Evolutionary conservation across 257 asterid genomes (phyloP).

Genomic region (Fraxinus americana): DNA sequence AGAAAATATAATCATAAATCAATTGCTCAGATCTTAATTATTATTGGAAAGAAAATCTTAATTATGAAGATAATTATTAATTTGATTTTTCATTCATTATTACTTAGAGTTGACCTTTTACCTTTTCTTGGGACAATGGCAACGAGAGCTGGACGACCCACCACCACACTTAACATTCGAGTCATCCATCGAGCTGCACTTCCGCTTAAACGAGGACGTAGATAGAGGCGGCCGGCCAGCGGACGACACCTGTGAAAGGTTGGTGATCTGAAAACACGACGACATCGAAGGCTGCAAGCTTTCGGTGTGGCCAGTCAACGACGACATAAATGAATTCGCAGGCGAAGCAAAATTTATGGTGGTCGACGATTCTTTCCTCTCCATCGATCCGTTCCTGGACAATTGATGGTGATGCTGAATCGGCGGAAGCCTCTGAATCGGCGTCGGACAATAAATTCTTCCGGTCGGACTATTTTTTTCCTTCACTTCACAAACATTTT

Average conservation of each 20-base stretch:
- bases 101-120: conserved; percentile 33
- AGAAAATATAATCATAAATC: not conserved
- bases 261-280: conserved; percentile 85
- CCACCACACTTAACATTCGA: conserved; percentile 52
- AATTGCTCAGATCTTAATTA: not conserved
- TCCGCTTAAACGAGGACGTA: conserved; percentile 71
- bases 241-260: conserved; percentile 67
- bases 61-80: not conserved
- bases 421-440: conserved; percentile 77
- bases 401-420: conserved; percentile 64
- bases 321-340: conserved; percentile 44
- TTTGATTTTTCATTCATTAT: not conserved
- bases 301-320: conserved; percentile 72
- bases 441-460: conserved; percentile 57
- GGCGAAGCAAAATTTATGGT: conserved; percentile 70
- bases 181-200: conserved; percentile 77
- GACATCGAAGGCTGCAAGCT: conserved; percentile 73
- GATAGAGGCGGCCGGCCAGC: conserved; percentile 81
- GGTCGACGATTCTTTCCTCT: conserved; percentile 66
- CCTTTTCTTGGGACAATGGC: conserved; percentile 97
- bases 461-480: conserved; percentile 36
- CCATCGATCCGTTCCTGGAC: conserved; percentile 43
- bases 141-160: conserved; percentile 53
- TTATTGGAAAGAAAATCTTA: not conserved
- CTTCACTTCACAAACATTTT: conserved; percentile 1